A percentile compares a stretch with the other conserved stretches of the same genome.
Conservation (phyloP, 768 basidiomycete species). For the Boletales sp. region DNA sequence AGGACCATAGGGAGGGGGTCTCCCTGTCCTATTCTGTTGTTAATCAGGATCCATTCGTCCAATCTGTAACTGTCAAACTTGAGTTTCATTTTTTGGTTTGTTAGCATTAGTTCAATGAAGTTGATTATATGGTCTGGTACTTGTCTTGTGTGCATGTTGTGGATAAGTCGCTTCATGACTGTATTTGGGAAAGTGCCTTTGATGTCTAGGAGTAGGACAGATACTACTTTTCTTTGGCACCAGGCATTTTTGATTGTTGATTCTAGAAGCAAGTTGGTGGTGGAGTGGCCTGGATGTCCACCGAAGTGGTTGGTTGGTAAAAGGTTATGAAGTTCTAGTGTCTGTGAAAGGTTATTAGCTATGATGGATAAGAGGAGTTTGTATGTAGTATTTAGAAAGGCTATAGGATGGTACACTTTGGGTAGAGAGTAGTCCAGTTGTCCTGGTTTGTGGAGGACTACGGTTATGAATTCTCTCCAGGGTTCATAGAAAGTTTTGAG, state of each 20-base stretch:
- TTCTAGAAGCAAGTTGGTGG: neutral
- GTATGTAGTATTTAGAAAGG: neutral
- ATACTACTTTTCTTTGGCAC: neutral
- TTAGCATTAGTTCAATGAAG: conserved; percentile 6
- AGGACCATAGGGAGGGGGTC: conserved; percentile 29
- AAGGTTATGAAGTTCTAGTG: neutral
- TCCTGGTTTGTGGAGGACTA: conserved; percentile 35
- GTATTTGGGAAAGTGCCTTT: conserved; percentile 7
- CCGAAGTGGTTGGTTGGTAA: neutral
- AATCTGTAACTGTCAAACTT: conserved; percentile 17
- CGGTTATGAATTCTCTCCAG: conserved; percentile 27
- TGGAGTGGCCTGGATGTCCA: neutral
- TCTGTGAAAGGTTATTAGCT: neutral
- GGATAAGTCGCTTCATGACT: neutral
- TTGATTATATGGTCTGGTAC: neutral
- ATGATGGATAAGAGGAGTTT: neutral
- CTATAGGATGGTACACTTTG: conserved; percentile 36
- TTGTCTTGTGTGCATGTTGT: neutral
- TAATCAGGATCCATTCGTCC: conserved; percentile 11
- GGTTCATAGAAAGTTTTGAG: conserved; percentile 9
- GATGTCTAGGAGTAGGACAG: neutral
- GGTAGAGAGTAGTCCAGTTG: conserved; percentile 31
- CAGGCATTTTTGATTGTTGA: neutral
- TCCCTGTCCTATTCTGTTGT: conserved; percentile 32
- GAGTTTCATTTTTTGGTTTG: conserved; percentile 1